Conservation (phyloP, 2,329 filamentous ascomycete genomes). For the Neofusicoccum umdonicola region DNA sequence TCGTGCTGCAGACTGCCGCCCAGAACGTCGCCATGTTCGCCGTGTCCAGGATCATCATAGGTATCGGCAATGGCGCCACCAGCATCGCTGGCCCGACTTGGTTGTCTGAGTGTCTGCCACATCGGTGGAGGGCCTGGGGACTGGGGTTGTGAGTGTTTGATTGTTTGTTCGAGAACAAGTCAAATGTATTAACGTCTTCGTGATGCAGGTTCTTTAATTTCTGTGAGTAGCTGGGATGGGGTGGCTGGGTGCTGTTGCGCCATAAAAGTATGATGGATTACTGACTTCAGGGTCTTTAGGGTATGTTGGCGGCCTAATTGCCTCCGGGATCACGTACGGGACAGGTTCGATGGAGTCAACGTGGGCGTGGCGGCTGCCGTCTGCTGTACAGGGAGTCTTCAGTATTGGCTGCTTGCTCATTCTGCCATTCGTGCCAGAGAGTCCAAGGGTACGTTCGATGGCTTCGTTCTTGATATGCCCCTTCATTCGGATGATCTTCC, state of each 20-base stretch:
- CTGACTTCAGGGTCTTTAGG: not conserved
- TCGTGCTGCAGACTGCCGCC: constrained; percentile 48
- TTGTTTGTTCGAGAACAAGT: constrained; percentile 16
- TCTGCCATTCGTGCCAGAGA: constrained; percentile 42
- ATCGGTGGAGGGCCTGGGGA: constrained; percentile 45
- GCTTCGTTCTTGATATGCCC: too few species aligned
- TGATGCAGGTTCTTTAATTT: constrained; percentile 1
- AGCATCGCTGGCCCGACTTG: constrained; percentile 48
- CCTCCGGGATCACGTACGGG: constrained; percentile 48
- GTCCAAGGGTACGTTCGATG: not conserved
- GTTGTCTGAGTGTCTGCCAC: constrained; percentile 50
- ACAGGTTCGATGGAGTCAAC: constrained; percentile 44
- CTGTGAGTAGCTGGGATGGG: not conserved
- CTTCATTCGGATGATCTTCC: too few species aligned
- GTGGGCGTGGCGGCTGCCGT: constrained; percentile 49
- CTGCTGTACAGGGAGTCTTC: constrained; percentile 44
- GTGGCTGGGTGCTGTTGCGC: too few species aligned
- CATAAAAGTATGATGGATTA: not conserved
- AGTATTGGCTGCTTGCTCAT: constrained; percentile 42
- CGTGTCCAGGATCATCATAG: constrained; percentile 47
- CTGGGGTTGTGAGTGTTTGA: constrained; percentile 31
- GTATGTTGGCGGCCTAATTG: constrained; percentile 37
- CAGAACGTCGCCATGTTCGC: constrained; percentile 56
- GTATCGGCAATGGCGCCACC: constrained; percentile 45
- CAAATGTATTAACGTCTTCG: constrained; percentile 24